Conservation (phyloP, 352 stramenopile species). For the Globisporangium solare region DNA sequence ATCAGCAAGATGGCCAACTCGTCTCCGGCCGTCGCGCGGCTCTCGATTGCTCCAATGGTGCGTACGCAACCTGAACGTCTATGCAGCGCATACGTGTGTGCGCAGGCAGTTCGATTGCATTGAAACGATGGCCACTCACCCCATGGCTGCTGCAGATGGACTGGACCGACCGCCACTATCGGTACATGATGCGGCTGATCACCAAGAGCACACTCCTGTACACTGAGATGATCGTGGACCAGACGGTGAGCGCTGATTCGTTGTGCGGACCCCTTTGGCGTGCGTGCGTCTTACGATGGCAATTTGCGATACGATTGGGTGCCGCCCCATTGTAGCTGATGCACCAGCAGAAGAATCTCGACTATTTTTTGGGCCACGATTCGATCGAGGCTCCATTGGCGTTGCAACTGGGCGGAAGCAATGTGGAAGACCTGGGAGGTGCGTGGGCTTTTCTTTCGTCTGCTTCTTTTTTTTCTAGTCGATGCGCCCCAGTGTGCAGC, state of each 20-base stretch:
- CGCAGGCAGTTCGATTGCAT: not conserved
- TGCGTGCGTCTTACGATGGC: not conserved
- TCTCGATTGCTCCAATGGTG: constrained; percentile 18
- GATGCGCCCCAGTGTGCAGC: too few relatives aligned
- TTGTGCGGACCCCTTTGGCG: too few relatives aligned
- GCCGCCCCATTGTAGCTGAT: constrained; percentile 37
- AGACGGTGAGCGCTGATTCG: constrained; percentile 76
- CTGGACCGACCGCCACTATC: constrained; percentile 95
- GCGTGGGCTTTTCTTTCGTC: constrained; percentile 3
- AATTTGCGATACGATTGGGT: not conserved
- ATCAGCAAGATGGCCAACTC: constrained; percentile 5
- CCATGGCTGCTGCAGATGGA: constrained; percentile 84
- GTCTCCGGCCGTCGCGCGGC: constrained; percentile 9
- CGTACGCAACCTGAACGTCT: not conserved
- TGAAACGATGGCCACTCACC: not conserved
- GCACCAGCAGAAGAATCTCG: constrained; percentile 81
- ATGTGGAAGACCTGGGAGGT: constrained; percentile 78
- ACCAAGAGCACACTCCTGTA: constrained; percentile 93
- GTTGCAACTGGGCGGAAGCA: constrained; percentile 93
- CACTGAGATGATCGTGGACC: constrained; percentile 98
- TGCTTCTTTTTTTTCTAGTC: too few relatives aligned
- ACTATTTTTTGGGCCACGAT: constrained; percentile 88
- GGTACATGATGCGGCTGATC: constrained; percentile 93
- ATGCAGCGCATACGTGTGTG: not conserved
- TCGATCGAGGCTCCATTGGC: constrained; percentile 84